phyloP scores from a whole-genome alignment of 129 eudicot genomes.

The Gnaphalium uliginosum region DNA sequence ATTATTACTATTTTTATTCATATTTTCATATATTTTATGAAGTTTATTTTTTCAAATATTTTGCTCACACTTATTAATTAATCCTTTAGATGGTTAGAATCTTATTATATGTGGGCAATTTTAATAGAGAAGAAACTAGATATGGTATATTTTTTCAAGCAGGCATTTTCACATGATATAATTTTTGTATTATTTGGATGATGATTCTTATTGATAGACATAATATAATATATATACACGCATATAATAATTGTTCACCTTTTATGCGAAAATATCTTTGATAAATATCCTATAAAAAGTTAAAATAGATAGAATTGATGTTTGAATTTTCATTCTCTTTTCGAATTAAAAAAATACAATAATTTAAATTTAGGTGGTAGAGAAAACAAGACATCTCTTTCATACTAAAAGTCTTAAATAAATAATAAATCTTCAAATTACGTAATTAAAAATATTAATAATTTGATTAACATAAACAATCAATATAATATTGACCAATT shows the following conservation, averaged over 20 bases:
- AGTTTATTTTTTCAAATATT: too few species aligned
- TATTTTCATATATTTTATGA: too few species aligned
- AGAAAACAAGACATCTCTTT: background rate
- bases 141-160: background rate
- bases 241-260: conserved; percentile 13
- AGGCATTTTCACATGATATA: background rate
- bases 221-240: too few species aligned
- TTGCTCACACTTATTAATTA: too few species aligned
- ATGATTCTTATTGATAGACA: background rate
- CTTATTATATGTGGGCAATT: background rate
- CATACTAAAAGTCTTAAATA: background rate
- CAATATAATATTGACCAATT: background rate
- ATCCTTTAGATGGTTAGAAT: too few species aligned
- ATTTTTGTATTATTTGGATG: background rate
- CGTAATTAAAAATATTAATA: background rate
- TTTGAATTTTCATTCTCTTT: background rate
- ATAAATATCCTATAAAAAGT: background rate
- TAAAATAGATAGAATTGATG: background rate
- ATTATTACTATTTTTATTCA: too few species aligned
- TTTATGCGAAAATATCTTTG: background rate
- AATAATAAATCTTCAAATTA: too few species aligned
- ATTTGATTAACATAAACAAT: background rate
- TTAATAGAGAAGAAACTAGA: background rate
- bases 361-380: background rate
- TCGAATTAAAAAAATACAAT: background rate